Conservation (phyloP, 2,329 filamentous ascomycete species). For the Penicillium capsulatum region DNA sequence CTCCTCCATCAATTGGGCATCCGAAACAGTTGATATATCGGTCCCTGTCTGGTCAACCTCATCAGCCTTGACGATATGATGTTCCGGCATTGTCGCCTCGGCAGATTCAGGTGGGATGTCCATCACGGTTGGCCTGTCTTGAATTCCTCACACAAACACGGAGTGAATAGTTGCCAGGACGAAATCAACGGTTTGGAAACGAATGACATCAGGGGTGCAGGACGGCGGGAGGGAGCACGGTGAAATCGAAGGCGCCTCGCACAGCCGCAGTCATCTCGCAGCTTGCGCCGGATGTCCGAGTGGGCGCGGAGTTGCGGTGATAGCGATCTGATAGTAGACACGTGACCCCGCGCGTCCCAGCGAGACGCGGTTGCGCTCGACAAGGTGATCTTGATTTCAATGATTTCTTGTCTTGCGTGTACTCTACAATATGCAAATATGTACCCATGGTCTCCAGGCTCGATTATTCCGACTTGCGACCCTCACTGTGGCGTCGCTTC, state of each 20-base stretch:
- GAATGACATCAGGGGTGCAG: slow-evolving; percentile 4
- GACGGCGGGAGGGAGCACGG: no score
- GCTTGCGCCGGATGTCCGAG: slow-evolving; percentile 3
- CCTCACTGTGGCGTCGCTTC: slow-evolving; percentile 26
- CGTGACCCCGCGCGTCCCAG: slow-evolving; percentile 6
- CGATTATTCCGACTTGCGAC: slow-evolving; percentile 28
- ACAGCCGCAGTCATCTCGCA: slow-evolving; percentile 4
- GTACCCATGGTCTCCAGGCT: background rate
- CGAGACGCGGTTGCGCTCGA: no score
- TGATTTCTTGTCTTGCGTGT: no score
- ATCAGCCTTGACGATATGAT: slow-evolving; percentile 47
- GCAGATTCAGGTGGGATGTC: slow-evolving; percentile 22
- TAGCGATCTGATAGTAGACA: slow-evolving; percentile 7
- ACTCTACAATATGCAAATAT: no score
- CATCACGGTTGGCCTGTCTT: slow-evolving; percentile 18
- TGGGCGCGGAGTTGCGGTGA: slow-evolving; percentile 13
- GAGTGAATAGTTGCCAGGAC: background rate
- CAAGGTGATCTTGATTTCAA: no score
- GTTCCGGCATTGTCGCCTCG: slow-evolving; percentile 28
- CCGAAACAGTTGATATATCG: slow-evolving; percentile 44
- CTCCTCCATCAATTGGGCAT: slow-evolving; percentile 43
- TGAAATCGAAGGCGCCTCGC: background rate
- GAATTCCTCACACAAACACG: slow-evolving; percentile 2
- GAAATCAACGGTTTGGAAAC: background rate
- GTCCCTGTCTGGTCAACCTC: slow-evolving; percentile 48